Base-by-base conservation (phyloP, 352 stramenopile genomes). In the Chrysophaeum taylorii region DNA sequence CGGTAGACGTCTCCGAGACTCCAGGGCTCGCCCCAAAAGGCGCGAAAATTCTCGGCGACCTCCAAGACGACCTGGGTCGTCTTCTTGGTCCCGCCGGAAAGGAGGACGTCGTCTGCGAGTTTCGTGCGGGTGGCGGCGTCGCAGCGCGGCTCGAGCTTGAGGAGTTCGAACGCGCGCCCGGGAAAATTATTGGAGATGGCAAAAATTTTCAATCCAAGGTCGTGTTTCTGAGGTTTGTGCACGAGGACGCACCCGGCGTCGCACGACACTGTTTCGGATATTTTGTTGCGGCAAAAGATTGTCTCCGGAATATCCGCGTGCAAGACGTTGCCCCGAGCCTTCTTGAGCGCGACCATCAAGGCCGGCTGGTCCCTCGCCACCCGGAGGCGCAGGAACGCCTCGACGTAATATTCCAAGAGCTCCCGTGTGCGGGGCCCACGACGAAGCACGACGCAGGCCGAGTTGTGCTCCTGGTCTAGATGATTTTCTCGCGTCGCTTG, bases 201-300 rank as follows among this genome's bases (percentile, higher is more conserved):
- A 23, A 66, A 66, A 4, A n/a, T 45, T 25, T 66, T 66, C 33
- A 66, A 25, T 2, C 33, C 41, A 5, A 45, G 23, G 23, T 66
- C 57, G 57, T 66, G 57, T 25, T 66, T 66, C 21, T 42, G 33
- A 1, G 57, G 57, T 25, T 66, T 66, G 57, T 66, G 57, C 12
- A 66, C 57, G 9, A 66, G 21, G 33, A 35, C 33, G 36, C 57
- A 66, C 33, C 57, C 57, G 12, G 57, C 57, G 57, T 66, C 57
- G 36, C 57, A 66, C 1, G 33, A 48, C 14, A 66, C 57, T 31
- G 45, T n/a, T 2, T 4, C 5, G 1, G 57, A 66, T 23, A 66
- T 66, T 36, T 66, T 66, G 33, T 23, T 33, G 2, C 57, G 57
- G 57, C 57, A 66, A n/a, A 66, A 66, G 1, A 43, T 14, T 2